Evolutionary conservation across 495 filamentous ascomycete genomes (phyloP).

Genomic region (Trichocladium antarcticum): DNA sequence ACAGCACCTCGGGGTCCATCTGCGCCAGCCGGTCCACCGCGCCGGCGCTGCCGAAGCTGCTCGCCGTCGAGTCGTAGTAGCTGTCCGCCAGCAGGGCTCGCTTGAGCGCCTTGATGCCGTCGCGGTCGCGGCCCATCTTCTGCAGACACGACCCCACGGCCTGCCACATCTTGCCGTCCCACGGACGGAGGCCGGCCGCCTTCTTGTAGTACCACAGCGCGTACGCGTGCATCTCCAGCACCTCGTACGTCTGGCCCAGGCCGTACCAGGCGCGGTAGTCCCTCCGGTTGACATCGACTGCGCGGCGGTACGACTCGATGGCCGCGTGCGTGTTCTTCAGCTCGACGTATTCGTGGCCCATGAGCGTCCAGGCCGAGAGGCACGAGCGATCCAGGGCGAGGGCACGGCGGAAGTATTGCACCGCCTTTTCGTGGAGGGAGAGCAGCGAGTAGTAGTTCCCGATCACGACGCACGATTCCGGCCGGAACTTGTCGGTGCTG

Average conservation of each 20-base stretch:
- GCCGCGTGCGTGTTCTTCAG: conserved; percentile 98
- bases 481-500: conserved; percentile 86
- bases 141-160: conserved; percentile 85
- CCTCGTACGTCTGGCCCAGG: conserved; percentile 91
- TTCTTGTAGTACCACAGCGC: conserved; percentile 96
- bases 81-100: conserved; percentile 75
- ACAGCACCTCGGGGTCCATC: conserved; percentile 80
- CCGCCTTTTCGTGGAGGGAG: conserved; percentile 93
- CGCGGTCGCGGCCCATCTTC: conserved; percentile 67
- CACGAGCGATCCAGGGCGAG: conserved; percentile 89
- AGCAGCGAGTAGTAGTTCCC: conserved; percentile 95
- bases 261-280: conserved; percentile 99
- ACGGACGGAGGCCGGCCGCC: conserved; percentile 77
- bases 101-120: conserved; percentile 90
- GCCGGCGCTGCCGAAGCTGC: conserved; percentile 35
- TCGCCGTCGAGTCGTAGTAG: conserved; percentile 54
- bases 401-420: conserved; percentile 93
- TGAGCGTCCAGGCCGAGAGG: conserved; percentile 92
- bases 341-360: conserved; percentile 99
- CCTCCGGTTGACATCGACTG: conserved; percentile 90
- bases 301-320: conserved; percentile 91
- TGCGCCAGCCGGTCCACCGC: conserved; percentile 34
- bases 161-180: conserved; percentile 98
- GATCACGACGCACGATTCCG: conserved; percentile 92
- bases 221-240: conserved; percentile 95